Evolutionary conservation across 1,139 yeast species (phyloP).

Genomic region (Schizosaccharomyces versatilis): DNA sequence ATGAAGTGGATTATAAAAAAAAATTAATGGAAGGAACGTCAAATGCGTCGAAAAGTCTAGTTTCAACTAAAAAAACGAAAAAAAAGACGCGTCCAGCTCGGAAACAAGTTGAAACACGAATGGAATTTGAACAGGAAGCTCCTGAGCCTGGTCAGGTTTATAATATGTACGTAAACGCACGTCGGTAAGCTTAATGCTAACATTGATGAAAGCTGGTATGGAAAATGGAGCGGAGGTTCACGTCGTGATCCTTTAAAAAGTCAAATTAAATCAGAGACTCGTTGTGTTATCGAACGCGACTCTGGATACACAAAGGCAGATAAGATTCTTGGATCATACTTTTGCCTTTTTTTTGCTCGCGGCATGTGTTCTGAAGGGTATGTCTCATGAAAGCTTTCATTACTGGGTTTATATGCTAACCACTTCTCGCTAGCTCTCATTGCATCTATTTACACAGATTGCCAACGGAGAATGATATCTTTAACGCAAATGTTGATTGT

Average conservation of each 20-base stretch:
- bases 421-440: slow-evolving; percentile 19
- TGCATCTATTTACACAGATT: slow-evolving; percentile 62
- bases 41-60: no score
- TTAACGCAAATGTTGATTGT: slow-evolving; percentile 55
- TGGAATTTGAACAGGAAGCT: slow-evolving; percentile 36
- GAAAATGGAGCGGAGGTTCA: slow-evolving; percentile 43
- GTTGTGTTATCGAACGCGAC: slow-evolving; percentile 41
- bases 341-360: slow-evolving; percentile 70
- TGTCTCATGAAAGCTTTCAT: background rate
- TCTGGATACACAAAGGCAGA: slow-evolving; percentile 60
- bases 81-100: slow-evolving; percentile 30
- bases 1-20: no score
- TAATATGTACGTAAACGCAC: slow-evolving; percentile 28
- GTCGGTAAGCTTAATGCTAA: slow-evolving; percentile 17
- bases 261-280: slow-evolving; percentile 27
- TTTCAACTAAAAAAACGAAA: slow-evolving; percentile 3
- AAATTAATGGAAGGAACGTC: no score
- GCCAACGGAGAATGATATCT: slow-evolving; percentile 32
- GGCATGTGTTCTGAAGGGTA: slow-evolving; percentile 65
- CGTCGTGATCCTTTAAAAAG: slow-evolving; percentile 18
- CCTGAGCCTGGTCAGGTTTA: slow-evolving; percentile 63
- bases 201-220: slow-evolving; percentile 25
- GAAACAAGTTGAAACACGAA: slow-evolving; percentile 48
- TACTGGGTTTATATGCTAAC: background rate
- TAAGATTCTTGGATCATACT: slow-evolving; percentile 24